Conservation (phyloP, 805 yeast genomes). For the Yarrowia deformans region DNA sequence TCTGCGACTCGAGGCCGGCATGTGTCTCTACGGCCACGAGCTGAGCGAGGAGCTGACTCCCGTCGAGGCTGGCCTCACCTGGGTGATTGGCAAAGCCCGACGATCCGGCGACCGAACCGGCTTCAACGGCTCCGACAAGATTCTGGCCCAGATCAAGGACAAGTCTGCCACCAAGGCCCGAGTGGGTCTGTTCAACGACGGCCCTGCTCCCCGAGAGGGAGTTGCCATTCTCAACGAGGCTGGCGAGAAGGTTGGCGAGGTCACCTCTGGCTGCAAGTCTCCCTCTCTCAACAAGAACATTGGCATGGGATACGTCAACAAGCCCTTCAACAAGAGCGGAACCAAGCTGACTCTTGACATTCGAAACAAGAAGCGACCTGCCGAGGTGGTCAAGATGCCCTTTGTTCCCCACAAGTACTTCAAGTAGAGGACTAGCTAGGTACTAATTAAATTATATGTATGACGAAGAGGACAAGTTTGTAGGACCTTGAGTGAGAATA, state of each 20-base stretch:
- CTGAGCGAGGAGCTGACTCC: constrained; percentile 82
- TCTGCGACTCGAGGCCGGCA: constrained; percentile 93
- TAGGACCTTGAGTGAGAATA: no score
- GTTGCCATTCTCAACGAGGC: constrained; percentile 67
- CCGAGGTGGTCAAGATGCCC: constrained; percentile 81
- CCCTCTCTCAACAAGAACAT: constrained; percentile 81
- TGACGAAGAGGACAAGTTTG: no score
- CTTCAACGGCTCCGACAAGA: constrained; percentile 80
- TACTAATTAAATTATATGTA: constrained; percentile 9
- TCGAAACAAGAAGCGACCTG: constrained; percentile 83
- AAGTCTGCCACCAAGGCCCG: constrained; percentile 68
- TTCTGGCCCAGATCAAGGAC: constrained; percentile 73
- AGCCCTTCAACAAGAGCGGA: constrained; percentile 75
- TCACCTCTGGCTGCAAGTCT: constrained; percentile 70
- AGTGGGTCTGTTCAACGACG: constrained; percentile 73
- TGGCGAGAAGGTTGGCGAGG: constrained; percentile 61
- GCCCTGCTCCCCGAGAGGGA: constrained; percentile 93
- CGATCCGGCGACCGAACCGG: constrained; percentile 56
- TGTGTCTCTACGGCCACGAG: constrained; percentile 97
- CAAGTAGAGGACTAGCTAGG: constrained; percentile 6
- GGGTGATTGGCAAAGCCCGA: constrained; percentile 88
- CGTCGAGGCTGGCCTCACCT: constrained; percentile 83
- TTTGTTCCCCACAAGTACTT: constrained; percentile 76
- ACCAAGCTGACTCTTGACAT: constrained; percentile 75
- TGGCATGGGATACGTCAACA: constrained; percentile 87